Evolutionary conservation across 2,329 filamentous ascomycete species (phyloP).

Genomic region (Ilyonectria sp.): DNA sequence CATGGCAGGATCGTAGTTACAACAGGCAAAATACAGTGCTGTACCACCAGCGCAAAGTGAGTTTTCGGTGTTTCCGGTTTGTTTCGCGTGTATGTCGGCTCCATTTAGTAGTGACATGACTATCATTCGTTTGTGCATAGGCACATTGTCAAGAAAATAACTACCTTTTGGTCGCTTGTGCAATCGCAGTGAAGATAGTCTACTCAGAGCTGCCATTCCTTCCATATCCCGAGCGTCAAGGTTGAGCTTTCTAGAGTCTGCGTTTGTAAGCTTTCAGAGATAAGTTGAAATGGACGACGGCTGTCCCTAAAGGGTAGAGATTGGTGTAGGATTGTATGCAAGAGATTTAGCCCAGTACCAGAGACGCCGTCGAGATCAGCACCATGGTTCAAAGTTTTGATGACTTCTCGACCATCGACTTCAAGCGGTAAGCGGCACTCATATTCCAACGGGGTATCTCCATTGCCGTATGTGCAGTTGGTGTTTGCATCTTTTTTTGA

Average conservation of each 20-base stretch:
- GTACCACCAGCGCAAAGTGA: constrained; percentile 11
- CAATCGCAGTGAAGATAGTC: not conserved
- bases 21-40: constrained; percentile 19
- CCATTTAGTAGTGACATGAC: constrained; percentile 9
- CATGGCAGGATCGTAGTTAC: not conserved
- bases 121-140: not conserved
- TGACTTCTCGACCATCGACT: not conserved
- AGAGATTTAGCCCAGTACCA: not conserved
- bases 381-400: constrained; percentile 13
- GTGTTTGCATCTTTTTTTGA: not conserved
- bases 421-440: constrained; percentile 12
- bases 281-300: not conserved
- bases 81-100: constrained; percentile 9
- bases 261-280: not conserved
- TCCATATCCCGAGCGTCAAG: not conserved
- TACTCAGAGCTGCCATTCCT: constrained; percentile 12
- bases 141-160: not conserved
- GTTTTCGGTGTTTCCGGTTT: not conserved
- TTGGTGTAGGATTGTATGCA: not conserved
- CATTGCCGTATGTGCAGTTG: constrained; percentile 19
- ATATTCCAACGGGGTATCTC: constrained; percentile 9
- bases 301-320: not conserved
- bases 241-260: not conserved
- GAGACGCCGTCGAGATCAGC: constrained; percentile 5
- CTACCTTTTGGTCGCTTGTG: not conserved